phyloP scores from a whole-genome alignment of 257 asterid genomes.

The Jacaranda mimosifolia region DNA sequence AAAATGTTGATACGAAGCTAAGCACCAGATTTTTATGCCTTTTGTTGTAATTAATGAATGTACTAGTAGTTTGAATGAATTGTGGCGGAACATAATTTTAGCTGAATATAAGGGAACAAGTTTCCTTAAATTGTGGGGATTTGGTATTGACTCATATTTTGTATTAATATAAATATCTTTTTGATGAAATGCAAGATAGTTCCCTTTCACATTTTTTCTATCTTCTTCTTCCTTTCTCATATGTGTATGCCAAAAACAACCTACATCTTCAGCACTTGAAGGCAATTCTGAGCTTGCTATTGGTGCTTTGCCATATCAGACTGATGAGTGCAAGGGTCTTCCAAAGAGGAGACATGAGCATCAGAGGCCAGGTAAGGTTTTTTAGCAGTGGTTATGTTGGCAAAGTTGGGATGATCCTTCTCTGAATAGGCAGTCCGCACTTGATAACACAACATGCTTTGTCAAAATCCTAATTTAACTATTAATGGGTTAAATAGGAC shows the following conservation, averaged over 20 bases:
- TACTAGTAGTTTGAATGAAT: no score
- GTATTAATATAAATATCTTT: no score
- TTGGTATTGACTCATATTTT: no score
- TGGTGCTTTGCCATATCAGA: constrained; percentile 60
- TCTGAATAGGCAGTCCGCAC: constrained; percentile 48
- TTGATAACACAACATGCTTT: constrained; percentile 42
- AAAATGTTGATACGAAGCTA: neutral
- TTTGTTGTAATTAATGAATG: no score
- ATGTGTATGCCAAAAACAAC: no score
- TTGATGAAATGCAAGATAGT: no score
- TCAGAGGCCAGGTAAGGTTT: constrained; percentile 66
- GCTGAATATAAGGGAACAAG: no score
- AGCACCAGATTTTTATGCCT: neutral
- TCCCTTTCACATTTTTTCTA: no score
- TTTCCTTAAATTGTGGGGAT: no score
- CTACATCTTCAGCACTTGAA: constrained; percentile 43
- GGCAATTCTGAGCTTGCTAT: constrained; percentile 41
- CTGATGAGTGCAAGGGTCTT: constrained; percentile 64
- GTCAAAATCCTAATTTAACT: constrained; percentile 26
- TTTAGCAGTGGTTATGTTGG: constrained; percentile 41
- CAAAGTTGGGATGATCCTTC: constrained; percentile 51
- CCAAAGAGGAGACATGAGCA: constrained; percentile 77
- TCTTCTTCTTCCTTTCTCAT: no score
- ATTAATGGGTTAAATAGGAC: neutral
- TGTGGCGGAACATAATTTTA: no score